phyloP scores from a whole-genome alignment of 2,329 filamentous ascomycete species.

The Fusarium secorum region DNA sequence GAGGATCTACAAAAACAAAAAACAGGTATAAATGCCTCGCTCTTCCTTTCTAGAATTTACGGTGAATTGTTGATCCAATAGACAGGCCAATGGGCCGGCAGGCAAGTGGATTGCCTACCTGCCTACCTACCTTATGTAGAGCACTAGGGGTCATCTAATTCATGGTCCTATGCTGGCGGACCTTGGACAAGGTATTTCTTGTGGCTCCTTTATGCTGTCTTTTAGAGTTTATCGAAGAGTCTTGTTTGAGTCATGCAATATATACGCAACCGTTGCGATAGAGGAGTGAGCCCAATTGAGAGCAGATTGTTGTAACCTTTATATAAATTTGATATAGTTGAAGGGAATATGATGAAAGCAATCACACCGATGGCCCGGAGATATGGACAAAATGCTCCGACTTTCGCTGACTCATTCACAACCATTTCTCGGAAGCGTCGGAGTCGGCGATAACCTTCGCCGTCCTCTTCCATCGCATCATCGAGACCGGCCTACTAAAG shows the following conservation, averaged over 20 bases:
- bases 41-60: background rate
- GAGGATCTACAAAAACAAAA: background rate
- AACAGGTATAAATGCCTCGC: conserved; percentile 6
- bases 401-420: conserved; percentile 27
- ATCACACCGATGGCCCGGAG: background rate
- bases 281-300: background rate
- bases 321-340: background rate
- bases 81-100: background rate
- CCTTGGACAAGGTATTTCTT: background rate
- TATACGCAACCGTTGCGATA: background rate
- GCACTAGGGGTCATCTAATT: background rate
- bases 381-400: conserved; percentile 22
- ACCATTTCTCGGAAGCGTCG: conserved; percentile 33
- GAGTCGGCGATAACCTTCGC: conserved; percentile 45
- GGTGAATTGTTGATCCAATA: background rate
- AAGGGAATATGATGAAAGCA: background rate
- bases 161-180: background rate
- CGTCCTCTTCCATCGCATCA: conserved; percentile 35
- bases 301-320: background rate
- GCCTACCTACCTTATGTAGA: background rate
- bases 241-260: background rate
- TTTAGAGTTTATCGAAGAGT: background rate
- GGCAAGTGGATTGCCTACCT: background rate
- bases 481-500: conserved; percentile 27
- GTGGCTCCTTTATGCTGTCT: background rate